Evolutionary conservation across 768 basidiomycete species (phyloP).

Genomic region (Gymnopilus junonius): DNA sequence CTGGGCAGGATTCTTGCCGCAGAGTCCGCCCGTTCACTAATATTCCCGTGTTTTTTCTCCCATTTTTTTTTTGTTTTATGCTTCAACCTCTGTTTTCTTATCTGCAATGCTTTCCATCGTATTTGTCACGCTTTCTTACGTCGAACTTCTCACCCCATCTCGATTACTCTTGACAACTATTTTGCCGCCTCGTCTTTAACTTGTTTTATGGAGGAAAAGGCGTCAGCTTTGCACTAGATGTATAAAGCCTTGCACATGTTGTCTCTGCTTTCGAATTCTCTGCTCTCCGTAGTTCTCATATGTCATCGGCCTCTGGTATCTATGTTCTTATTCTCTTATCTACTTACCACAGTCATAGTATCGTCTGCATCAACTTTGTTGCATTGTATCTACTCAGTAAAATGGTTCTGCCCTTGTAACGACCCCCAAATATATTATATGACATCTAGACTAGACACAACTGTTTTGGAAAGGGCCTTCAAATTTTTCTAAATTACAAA

Average conservation of each 20-base stretch:
- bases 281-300: conserved; percentile 36
- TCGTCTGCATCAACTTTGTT: conserved; percentile 9
- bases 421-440: too few relatives aligned
- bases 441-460: too few relatives aligned
- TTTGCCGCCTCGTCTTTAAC: background rate
- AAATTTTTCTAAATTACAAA: background rate
- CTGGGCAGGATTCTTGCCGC: conserved; percentile 24
- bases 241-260: conserved; percentile 3
- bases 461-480: background rate
- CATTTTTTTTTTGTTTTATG: background rate
- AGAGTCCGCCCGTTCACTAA: conserved; percentile 24
- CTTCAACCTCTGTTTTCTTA: background rate
- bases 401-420: conserved; percentile 6
- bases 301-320: conserved; percentile 38
- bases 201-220: background rate
- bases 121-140: conserved; percentile 1
- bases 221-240: conserved; percentile 3
- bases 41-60: background rate
- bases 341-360: conserved; percentile 4
- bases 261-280: conserved; percentile 43
- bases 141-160: background rate
- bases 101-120: background rate
- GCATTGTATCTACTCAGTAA: conserved; percentile 5
- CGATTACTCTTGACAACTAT: background rate
- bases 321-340: conserved; percentile 61